Evolutionary conservation across 352 stramenopile species (phyloP).

Genomic region (Phytophthora fragariae): DNA sequence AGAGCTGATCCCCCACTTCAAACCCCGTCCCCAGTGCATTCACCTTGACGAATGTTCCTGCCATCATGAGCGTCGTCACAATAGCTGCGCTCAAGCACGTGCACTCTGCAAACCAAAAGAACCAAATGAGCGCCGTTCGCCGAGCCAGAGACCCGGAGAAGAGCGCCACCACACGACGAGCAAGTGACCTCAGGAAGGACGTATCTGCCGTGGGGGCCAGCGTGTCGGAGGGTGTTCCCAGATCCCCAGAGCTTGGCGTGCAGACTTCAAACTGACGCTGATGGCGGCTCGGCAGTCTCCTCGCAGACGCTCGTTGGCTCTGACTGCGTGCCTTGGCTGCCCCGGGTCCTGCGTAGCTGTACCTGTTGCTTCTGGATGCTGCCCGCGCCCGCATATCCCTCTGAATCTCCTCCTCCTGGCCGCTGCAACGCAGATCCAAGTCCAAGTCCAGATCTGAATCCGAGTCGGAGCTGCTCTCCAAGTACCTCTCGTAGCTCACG

Average conservation of each 20-base stretch:
- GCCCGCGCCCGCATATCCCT: not conserved
- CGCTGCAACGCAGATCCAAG: slow-evolving; percentile 10
- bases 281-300: slow-evolving; percentile 29
- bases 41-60: slow-evolving; percentile 36
- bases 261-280: slow-evolving; percentile 28
- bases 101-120: slow-evolving; percentile 45
- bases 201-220: slow-evolving; percentile 38
- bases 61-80: slow-evolving; percentile 39
- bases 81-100: slow-evolving; percentile 33
- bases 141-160: slow-evolving; percentile 46
- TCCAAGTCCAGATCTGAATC: slow-evolving; percentile 24
- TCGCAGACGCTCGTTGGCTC: slow-evolving; percentile 35
- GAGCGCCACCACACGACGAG: slow-evolving; percentile 53
- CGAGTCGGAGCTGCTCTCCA: slow-evolving; percentile 36
- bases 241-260: slow-evolving; percentile 29
- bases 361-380: slow-evolving; percentile 2
- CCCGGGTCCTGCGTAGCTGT: slow-evolving; percentile 30
- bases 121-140: slow-evolving; percentile 58
- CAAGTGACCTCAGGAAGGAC: slow-evolving; percentile 48
- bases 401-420: slow-evolving; percentile 16
- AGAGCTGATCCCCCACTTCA: slow-evolving; percentile 39
- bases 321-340: slow-evolving; percentile 21
- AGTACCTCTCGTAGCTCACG: slow-evolving; percentile 34
- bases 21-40: slow-evolving; percentile 19
- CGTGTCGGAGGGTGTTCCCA: slow-evolving; percentile 33